Evolutionary conservation across 768 basidiomycete genomes (phyloP).

Genomic region (Hirschioporus abietinus): DNA sequence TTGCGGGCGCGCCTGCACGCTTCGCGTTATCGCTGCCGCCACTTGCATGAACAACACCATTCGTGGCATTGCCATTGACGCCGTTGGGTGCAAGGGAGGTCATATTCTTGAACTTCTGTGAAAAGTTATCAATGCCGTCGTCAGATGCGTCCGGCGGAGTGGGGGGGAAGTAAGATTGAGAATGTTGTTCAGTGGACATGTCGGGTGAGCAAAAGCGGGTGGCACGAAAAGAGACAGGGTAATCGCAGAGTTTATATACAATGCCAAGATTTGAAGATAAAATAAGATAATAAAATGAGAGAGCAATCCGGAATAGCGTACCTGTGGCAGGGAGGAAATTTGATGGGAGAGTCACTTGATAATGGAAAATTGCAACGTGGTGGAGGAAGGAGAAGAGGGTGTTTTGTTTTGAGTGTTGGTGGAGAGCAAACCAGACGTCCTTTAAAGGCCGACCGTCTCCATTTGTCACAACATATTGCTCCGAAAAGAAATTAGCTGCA

Average conservation of each 20-base stretch:
- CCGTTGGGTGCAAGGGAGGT: background rate
- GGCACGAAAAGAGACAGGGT: background rate
- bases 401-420: background rate
- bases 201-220: background rate
- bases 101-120: background rate
- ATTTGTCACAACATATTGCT: background rate
- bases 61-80: background rate
- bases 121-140: background rate
- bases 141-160: background rate
- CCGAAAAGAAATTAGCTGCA: too few species aligned
- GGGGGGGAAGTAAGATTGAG: background rate
- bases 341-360: background rate
- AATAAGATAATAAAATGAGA: too few species aligned
- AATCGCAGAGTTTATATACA: background rate
- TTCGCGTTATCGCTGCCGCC: slow-evolving; percentile 1
- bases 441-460: background rate
- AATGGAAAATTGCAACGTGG: background rate
- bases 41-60: background rate
- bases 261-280: too few species aligned
- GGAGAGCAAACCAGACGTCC: background rate
- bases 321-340: background rate
- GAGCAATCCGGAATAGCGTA: background rate
- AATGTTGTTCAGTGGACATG: background rate
- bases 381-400: background rate
- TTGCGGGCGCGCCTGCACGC: slow-evolving; percentile 37